A percentile compares a stretch with the other conserved stretches of the same genome.
Evolutionary conservation across 352 stramenopile genomes (phyloP).

Genomic region (Blastocystis sp.): DNA sequence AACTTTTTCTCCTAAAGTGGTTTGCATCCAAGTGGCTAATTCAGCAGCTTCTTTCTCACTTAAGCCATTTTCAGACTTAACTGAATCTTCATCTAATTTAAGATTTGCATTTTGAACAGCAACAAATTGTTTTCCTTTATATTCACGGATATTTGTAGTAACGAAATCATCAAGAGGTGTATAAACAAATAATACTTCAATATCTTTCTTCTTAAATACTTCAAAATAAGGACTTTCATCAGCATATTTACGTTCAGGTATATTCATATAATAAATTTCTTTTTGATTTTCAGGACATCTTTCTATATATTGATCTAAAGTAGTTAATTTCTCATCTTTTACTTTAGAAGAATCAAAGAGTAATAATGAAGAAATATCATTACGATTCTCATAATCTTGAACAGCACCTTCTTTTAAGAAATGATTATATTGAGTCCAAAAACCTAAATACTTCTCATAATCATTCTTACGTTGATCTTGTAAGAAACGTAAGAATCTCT

Average conservation of each 20-base stretch:
- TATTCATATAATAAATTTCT: slow-evolving; percentile 95
- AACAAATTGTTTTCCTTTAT: slow-evolving; percentile 78
- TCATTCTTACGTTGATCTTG: slow-evolving; percentile 70
- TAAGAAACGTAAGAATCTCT: slow-evolving; percentile 58
- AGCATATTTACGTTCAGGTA: slow-evolving; percentile 75
- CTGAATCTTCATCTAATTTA: slow-evolving; percentile 57
- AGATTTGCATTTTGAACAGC: slow-evolving; percentile 82
- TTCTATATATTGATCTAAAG: slow-evolving; percentile 93
- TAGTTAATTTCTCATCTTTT: slow-evolving; percentile 66
- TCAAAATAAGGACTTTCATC: slow-evolving; percentile 91
- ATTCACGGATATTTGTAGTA: slow-evolving; percentile 89
- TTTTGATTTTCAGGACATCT: slow-evolving; percentile 78
- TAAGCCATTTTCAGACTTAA: slow-evolving; percentile 48
- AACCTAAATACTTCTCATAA: slow-evolving; percentile 69
- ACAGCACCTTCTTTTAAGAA: slow-evolving; percentile 47
- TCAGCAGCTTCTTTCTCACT: slow-evolving; percentile 62
- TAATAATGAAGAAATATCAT: slow-evolving; percentile 80
- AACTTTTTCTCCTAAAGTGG: slow-evolving; percentile 36
- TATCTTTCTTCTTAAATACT: slow-evolving; percentile 72
- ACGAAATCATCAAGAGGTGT: slow-evolving; percentile 97
- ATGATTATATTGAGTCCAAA: slow-evolving; percentile 80
- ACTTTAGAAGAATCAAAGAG: slow-evolving; percentile 86
- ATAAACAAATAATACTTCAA: slow-evolving; percentile 91
- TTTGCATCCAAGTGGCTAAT: slow-evolving; percentile 46
- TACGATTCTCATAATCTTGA: slow-evolving; percentile 49